Evolutionary conservation across 2,329 filamentous ascomycete species (phyloP).

Genomic region (Tolypocladium guangdongense): DNA sequence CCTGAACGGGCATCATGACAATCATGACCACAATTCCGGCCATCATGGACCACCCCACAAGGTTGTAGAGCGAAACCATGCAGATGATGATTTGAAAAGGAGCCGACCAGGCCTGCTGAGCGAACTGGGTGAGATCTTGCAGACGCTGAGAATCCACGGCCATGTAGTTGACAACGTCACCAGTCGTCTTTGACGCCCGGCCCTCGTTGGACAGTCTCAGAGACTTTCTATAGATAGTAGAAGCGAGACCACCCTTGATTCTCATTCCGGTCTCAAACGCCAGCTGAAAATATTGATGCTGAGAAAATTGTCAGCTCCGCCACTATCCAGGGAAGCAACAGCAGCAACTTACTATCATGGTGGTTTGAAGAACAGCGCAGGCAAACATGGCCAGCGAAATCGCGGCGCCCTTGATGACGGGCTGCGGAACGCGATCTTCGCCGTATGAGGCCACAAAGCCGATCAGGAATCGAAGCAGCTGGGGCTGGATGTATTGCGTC

Average conservation of each 20-base stretch:
- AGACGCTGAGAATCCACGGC: constrained; percentile 93
- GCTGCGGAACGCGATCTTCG: constrained; percentile 51
- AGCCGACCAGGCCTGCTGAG: constrained; percentile 90
- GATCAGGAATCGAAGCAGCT: constrained; percentile 77
- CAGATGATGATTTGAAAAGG: constrained; percentile 94
- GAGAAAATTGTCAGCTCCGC: constrained; percentile 10
- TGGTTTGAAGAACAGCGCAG: constrained; percentile 76
- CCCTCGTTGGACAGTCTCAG: constrained; percentile 89
- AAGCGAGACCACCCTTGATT: constrained; percentile 82
- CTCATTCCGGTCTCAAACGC: constrained; percentile 95
- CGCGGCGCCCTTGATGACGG: constrained; percentile 70
- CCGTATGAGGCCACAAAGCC: constrained; percentile 72
- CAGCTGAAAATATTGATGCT: constrained; percentile 93
- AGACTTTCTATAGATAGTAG: constrained; percentile 87
- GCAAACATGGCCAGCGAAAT: constrained; percentile 90
- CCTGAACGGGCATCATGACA: constrained; percentile 93
- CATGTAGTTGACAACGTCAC: constrained; percentile 99
- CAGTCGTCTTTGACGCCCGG: constrained; percentile 76
- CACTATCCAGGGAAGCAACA: background rate
- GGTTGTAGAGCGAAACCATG: constrained; percentile 88
- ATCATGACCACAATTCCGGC: constrained; percentile 93
- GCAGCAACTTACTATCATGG: constrained; percentile 46
- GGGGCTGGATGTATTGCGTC: constrained; percentile 81
- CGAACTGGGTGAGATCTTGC: constrained; percentile 90
- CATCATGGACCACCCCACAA: constrained; percentile 93